Conservation (phyloP, 176 grass and related monocot species). For the Thalia dealbata region DNA sequence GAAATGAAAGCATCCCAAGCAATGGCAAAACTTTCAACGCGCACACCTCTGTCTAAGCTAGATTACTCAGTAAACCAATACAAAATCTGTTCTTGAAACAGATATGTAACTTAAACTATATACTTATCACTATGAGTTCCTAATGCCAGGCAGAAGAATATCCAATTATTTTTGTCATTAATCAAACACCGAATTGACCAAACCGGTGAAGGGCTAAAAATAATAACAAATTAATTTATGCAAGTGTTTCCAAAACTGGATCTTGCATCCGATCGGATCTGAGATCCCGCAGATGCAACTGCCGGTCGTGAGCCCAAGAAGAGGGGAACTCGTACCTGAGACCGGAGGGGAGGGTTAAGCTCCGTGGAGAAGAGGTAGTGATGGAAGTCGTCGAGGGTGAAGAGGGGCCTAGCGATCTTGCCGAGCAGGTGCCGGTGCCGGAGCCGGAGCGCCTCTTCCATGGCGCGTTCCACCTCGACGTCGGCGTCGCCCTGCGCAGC, state of each 20-base stretch:
- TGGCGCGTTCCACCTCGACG: slow-evolving; percentile 21
- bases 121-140: neutral
- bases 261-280: neutral
- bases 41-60: too few species aligned
- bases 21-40: too few species aligned
- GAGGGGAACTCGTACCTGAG: slow-evolving; percentile 30
- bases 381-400: slow-evolving; percentile 63
- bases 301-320: neutral
- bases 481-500: slow-evolving; percentile 1
- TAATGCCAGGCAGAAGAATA: neutral
- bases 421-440: slow-evolving; percentile 33
- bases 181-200: neutral
- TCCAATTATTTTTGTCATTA: neutral
- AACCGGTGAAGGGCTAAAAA: neutral
- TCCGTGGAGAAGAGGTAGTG: slow-evolving; percentile 67
- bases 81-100: too few species aligned
- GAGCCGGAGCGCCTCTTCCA: slow-evolving; percentile 33
- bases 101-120: neutral
- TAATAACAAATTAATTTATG: neutral
- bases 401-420: slow-evolving; percentile 27
- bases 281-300: neutral
- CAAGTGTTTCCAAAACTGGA: neutral
- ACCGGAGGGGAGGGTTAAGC: slow-evolving; percentile 48
- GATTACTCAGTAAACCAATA: too few species aligned
- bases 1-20: too few species aligned